Evolutionary conservation across 2,329 filamentous ascomycete species (phyloP).

Genomic region (Arthroderma uncinatum): DNA sequence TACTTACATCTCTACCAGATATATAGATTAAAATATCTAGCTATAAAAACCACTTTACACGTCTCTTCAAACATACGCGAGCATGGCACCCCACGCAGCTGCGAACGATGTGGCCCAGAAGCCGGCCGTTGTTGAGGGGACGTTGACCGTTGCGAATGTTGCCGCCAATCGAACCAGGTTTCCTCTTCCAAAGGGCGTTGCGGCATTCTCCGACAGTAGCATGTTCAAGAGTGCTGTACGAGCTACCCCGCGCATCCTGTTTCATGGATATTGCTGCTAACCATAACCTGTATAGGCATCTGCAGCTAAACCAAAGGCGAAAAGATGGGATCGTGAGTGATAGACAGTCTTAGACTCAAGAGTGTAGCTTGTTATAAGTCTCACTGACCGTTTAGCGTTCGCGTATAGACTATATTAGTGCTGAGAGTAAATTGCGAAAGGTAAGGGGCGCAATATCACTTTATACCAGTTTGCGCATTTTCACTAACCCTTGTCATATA

Average conservation of each 20-base stretch:
- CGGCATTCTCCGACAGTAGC: conserved; percentile 65
- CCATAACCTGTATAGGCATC: conserved; percentile 24
- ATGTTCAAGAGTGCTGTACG: conserved; percentile 68
- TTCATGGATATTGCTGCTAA: not conserved
- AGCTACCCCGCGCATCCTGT: conserved; percentile 6
- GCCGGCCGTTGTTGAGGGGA: conserved; percentile 1
- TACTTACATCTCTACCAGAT: not conserved
- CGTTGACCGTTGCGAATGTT: conserved; percentile 55
- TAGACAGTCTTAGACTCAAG: not conserved
- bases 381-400: conserved; percentile 1
- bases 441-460: conserved; percentile 13
- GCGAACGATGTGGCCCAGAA: not conserved
- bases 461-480: not conserved
- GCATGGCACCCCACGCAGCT: conserved; percentile 1
- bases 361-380: not conserved
- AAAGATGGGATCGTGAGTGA: conserved; percentile 64
- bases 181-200: conserved; percentile 61
- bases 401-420: conserved; percentile 43
- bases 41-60: not conserved
- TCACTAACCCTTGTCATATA: conserved; percentile 21
- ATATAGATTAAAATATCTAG: no score
- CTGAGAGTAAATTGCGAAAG: conserved; percentile 47
- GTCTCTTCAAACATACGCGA: not conserved
- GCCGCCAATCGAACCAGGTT: conserved; percentile 59
- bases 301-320: conserved; percentile 60